Evolutionary conservation across 2,329 filamentous ascomycete species (phyloP), one percentile per base, ranked within the genome.

Genomic region (Tolypocladium tropicale): DNA sequence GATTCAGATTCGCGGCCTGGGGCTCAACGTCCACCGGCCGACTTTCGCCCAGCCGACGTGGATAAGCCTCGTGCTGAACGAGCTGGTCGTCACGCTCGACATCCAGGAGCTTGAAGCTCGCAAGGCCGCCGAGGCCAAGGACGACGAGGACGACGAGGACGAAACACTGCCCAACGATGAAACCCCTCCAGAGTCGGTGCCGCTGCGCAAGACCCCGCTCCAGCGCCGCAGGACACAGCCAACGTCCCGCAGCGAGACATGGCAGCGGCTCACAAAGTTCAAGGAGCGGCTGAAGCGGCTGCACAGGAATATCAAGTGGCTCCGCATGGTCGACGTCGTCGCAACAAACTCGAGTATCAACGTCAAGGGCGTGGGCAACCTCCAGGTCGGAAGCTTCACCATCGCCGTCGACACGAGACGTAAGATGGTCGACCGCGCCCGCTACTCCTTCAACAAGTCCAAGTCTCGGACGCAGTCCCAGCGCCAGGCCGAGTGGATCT

Each of bases 31-130:
- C 60, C 94, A 99, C 73, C 85, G 92, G 5, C 94, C 94, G 14
- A 97, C 94, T 6, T 97, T 99, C 72, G 90, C 93, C 51, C 91
- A 97, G 70, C 94, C 94, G 49, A 97, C 95, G 60, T 97, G 93
- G 91, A 77, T 96, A 64, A 97, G 92, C 69, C 79, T 99, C 53
- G 89, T 94, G 10, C 74, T 99, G 58, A 89, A 84, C 65, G 94
- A 96, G 68, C 77, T 96, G 53, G 88, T 85, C 53, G 79, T 99
- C 53, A 95, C 90, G 0, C 70, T 97, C 48, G 90, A 99, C 67
- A 76, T 91, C 50, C 80, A 82, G 58, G 80, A 83, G 52, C 72
- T 94, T 46, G 81, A 82, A 61, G 74, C 74, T 30, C 75, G 74
- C 55, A 80, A 77, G 62, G 57, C 64, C 32, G 52, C 58, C 25